Evolutionary conservation across 305 asterid species (phyloP).

Genomic region (Lippia alba): DNA sequence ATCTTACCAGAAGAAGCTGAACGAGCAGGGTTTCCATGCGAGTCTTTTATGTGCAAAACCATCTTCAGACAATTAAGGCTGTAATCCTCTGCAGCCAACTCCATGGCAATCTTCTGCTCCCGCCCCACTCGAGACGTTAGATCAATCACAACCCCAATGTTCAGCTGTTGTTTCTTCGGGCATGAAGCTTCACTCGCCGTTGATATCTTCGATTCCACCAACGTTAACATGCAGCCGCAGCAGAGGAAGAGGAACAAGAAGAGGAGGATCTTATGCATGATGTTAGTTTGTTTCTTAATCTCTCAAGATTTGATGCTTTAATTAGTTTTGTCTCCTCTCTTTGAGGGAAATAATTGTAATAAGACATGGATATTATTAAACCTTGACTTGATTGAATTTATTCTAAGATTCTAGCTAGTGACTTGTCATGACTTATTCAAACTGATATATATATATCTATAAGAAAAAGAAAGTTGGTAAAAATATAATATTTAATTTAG

Average conservation of each 20-base stretch:
- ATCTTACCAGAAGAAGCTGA: slow-evolving; percentile 52
- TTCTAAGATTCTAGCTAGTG: background rate
- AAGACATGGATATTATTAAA: background rate
- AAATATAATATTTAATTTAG: too few species aligned
- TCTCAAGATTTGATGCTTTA: background rate
- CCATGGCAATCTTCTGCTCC: slow-evolving; percentile 61
- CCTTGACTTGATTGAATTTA: background rate
- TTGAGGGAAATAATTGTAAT: too few species aligned
- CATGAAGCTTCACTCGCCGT: background rate
- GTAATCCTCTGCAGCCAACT: slow-evolving; percentile 50
- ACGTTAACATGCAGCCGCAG: background rate
- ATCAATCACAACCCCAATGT: slow-evolving; percentile 53
- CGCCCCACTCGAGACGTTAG: slow-evolving; percentile 47
- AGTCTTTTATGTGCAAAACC: slow-evolving; percentile 40
- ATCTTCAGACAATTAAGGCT: slow-evolving; percentile 38
- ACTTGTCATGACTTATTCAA: slow-evolving; percentile 19
- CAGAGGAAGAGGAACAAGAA: background rate
- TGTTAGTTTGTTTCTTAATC: background rate
- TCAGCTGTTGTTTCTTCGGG: background rate
- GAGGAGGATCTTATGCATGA: slow-evolving; percentile 9
- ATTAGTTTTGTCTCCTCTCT: background rate
- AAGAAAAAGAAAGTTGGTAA: too few species aligned
- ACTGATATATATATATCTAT: background rate
- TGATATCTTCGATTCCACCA: slow-evolving; percentile 24
- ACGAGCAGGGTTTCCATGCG: slow-evolving; percentile 39